A percentile compares a stretch with the other conserved stretches of the same genome.
These are phyloP conservation scores for Sporothrix brunneoviolacea DNA, from an alignment of 2,329 filamentous ascomycete species.

Conservation along the genomic window DNA sequence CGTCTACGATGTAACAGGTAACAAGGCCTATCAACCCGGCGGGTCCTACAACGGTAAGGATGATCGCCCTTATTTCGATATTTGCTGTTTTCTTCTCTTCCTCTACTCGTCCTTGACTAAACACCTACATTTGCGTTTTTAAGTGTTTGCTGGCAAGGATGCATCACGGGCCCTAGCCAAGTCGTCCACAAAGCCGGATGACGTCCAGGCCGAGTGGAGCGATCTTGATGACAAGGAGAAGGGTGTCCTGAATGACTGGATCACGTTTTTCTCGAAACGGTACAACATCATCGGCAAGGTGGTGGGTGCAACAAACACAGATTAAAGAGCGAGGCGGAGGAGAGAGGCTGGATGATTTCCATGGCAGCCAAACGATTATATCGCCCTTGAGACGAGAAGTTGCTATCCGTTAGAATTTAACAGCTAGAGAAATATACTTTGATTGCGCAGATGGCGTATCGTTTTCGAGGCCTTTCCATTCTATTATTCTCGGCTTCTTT, in stretches of 20 bases:
- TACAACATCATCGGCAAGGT: slow-evolving; percentile 82
- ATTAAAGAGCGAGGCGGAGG: slow-evolving; percentile 21
- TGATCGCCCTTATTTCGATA: not conserved
- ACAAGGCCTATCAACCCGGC: slow-evolving; percentile 74
- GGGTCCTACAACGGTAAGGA: slow-evolving; percentile 77
- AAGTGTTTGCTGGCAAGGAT: slow-evolving; percentile 94
- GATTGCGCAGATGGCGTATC: too few relatives aligned
- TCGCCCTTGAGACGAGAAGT: too few relatives aligned
- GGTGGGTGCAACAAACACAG: slow-evolving; percentile 52
- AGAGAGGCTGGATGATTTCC: not conserved
- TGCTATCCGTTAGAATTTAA: too few relatives aligned
- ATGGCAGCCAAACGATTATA: too few relatives aligned
- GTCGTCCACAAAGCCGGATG: slow-evolving; percentile 79
- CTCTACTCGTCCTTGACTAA: not conserved
- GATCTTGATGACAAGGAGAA: slow-evolving; percentile 81
- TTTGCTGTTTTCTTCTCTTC: not conserved
- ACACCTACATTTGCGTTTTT: not conserved
- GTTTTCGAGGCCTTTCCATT: too few relatives aligned
- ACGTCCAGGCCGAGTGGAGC: slow-evolving; percentile 75
- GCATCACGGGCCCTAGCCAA: slow-evolving; percentile 84
- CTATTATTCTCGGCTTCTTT: too few relatives aligned
- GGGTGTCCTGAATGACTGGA: slow-evolving; percentile 81
- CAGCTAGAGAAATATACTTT: too few relatives aligned
- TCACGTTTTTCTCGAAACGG: slow-evolving; percentile 91
- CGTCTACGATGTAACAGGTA: slow-evolving; percentile 89